Conservation (phyloP, 257 asterid species). For the Misopates orontium region DNA sequence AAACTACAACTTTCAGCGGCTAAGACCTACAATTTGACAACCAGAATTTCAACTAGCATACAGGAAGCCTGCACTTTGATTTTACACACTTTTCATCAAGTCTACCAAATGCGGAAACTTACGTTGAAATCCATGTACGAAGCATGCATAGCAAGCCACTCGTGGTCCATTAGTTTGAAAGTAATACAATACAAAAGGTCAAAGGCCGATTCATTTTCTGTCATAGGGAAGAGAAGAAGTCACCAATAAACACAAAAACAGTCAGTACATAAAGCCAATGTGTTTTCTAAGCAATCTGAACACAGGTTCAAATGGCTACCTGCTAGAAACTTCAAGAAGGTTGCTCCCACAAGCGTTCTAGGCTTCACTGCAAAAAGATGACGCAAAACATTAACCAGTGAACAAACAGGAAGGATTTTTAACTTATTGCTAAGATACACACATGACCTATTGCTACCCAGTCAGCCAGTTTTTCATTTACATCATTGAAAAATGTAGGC, state of each 20-base stretch:
- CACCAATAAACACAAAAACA: too few relatives aligned
- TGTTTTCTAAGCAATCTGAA: too few relatives aligned
- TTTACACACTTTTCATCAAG: too few relatives aligned
- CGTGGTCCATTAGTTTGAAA: constrained; percentile 96
- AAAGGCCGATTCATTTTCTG: constrained; percentile 93
- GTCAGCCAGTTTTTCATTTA: too few relatives aligned
- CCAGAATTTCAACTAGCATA: neutral
- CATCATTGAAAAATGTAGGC: too few relatives aligned
- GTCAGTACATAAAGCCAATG: neutral
- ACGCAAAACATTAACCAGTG: constrained; percentile 22
- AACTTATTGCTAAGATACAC: too few relatives aligned
- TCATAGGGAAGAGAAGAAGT: constrained; percentile 24
- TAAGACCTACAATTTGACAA: too few relatives aligned
- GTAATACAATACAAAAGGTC: constrained; percentile 93
- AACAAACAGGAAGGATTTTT: neutral
- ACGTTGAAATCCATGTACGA: constrained; percentile 99
- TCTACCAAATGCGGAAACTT: constrained; percentile 29
- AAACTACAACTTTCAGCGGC: too few relatives aligned
- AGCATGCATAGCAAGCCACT: constrained; percentile 96
- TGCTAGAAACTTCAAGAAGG: constrained; percentile 87
- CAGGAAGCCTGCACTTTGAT: too few relatives aligned
- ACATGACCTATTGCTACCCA: too few relatives aligned
- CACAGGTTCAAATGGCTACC: constrained; percentile 50
- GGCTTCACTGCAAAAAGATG: constrained; percentile 83
- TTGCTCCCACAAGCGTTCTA: constrained; percentile 82